Evolutionary conservation across 208 protist species (phyloP).

Genomic region (Tritrichomonas musculus): DNA sequence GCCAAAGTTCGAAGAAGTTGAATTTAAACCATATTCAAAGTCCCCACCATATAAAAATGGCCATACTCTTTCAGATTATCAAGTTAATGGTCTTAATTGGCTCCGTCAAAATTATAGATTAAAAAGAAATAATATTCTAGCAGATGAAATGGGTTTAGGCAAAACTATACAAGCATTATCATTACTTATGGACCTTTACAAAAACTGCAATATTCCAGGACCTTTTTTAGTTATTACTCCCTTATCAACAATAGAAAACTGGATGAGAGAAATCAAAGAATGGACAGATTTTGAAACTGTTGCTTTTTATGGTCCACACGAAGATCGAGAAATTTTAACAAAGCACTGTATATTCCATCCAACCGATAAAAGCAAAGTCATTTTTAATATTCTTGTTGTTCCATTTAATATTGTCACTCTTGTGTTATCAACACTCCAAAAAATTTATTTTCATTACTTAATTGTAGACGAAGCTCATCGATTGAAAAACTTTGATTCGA

Average conservation of each 20-base stretch:
- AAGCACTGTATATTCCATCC: neutral
- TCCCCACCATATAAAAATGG: neutral
- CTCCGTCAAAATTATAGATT: neutral
- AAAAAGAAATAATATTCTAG: slow-evolving; percentile 52
- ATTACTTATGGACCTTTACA: slow-evolving; percentile 69
- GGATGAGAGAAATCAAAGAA: neutral
- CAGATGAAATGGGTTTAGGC: slow-evolving; percentile 61
- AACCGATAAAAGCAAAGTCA: neutral
- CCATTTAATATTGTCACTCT: neutral
- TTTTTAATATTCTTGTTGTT: neutral
- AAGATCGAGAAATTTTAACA: neutral
- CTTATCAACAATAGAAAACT: neutral
- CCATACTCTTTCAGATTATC: neutral
- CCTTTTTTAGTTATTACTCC: neutral
- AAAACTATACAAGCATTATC: slow-evolving; percentile 83
- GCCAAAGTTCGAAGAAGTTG: too few species aligned
- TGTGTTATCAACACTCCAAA: slow-evolving; percentile 36
- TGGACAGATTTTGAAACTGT: neutral
- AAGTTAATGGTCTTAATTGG: neutral
- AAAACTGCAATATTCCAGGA: neutral
- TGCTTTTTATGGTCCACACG: neutral
- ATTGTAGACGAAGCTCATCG: slow-evolving; percentile 75
- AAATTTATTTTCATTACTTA: slow-evolving; percentile 58
- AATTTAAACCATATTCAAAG: neutral
- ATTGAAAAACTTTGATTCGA: slow-evolving; percentile 62